Conservation (phyloP, 805 yeast species). For the Suhomyces xylopsoci region DNA sequence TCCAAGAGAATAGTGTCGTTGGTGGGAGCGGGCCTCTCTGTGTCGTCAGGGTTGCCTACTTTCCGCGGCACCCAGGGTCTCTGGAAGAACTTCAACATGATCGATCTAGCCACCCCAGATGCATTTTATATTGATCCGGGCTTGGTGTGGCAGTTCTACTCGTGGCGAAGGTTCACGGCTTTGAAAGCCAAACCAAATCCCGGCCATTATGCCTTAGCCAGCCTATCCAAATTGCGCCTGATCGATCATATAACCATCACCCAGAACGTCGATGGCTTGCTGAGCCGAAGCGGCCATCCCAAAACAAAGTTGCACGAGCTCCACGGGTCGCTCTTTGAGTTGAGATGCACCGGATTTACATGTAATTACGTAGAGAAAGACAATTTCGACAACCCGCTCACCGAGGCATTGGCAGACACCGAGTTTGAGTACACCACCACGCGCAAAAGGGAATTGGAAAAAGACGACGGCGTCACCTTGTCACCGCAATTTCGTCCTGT, state of each 20-base stretch:
- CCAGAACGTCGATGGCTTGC: slow-evolving; percentile 81
- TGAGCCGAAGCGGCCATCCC: slow-evolving; percentile 62
- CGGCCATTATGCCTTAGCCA: slow-evolving; percentile 71
- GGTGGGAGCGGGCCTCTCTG: slow-evolving; percentile 84
- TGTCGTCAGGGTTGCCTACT: slow-evolving; percentile 72
- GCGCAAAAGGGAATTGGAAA: slow-evolving; percentile 9
- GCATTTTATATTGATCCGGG: slow-evolving; percentile 83
- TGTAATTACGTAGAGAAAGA: slow-evolving; percentile 61
- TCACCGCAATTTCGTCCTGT: slow-evolving; percentile 50
- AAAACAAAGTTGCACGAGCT: slow-evolving; percentile 55
- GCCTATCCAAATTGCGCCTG: slow-evolving; percentile 43
- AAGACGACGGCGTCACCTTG: slow-evolving; percentile 6
- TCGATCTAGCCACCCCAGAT: slow-evolving; percentile 88
- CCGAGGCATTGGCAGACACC: slow-evolving; percentile 46
- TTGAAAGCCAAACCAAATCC: slow-evolving; percentile 65
- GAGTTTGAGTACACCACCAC: slow-evolving; percentile 32
- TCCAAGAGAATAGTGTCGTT: slow-evolving; percentile 53
- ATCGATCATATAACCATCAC: slow-evolving; percentile 61
- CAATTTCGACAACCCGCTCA: slow-evolving; percentile 57
- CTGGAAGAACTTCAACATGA: slow-evolving; percentile 75
- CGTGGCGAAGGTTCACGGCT: slow-evolving; percentile 64
- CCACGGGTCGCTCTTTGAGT: slow-evolving; percentile 74
- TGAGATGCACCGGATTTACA: slow-evolving; percentile 71
- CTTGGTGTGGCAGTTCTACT: slow-evolving; percentile 86
- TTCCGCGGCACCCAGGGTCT: slow-evolving; percentile 70